Base-by-base conservation (phyloP, 2,329 filamentous ascomycete species). In the Pseudogymnoascus sp. region DNA sequence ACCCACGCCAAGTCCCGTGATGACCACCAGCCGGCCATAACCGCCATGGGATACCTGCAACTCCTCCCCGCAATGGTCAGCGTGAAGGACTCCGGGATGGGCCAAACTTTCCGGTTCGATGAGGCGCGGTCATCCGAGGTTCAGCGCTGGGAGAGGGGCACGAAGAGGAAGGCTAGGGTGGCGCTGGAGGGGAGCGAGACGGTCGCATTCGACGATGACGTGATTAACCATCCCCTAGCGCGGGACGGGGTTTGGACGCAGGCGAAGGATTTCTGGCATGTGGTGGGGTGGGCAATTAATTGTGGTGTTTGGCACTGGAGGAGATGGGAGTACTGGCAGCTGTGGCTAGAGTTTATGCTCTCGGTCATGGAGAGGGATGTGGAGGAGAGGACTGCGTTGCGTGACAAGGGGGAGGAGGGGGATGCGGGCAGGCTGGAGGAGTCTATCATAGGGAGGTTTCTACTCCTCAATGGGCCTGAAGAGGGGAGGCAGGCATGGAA, bases 211-310 rank as follows among this genome's bases (percentile, higher is more conserved):
- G 73, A 78, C 8, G 77, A 79, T 6, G 74, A 77, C 10, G 81
- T 83, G 2, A 76, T 92, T 37, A 78, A 80, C 44, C 80, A 84
- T 6, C 79, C 81, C 8, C 79, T 91, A 64, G 86, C 87, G 1
- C 82, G 84, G 61, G 78, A 82, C 13, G 81, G 85, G 47, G 67
- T 97, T 1, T 96, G 90, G 85, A 78, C 77, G 14, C 82, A 84
- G n/a, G 90, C 88, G 0, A 86, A 90, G 65, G 91, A 96, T 72
- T 96, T 97, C 70, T 99, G 95, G 91, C 83, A 86, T 44, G 84
- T 90, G 0, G 82, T 95, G 0, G 95, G 93, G 3, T 97, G 95
- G 95, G 89, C 90, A 0, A 92, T 97, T 74, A 95, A 93, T 72
- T 97, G 93, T 76, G 93, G 91, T 61, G 82, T 89, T 1, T 74